Evolutionary conservation across 805 yeast genomes (phyloP), one percentile per base, ranked within the genome.

Genomic region (Ogataea pini): DNA sequence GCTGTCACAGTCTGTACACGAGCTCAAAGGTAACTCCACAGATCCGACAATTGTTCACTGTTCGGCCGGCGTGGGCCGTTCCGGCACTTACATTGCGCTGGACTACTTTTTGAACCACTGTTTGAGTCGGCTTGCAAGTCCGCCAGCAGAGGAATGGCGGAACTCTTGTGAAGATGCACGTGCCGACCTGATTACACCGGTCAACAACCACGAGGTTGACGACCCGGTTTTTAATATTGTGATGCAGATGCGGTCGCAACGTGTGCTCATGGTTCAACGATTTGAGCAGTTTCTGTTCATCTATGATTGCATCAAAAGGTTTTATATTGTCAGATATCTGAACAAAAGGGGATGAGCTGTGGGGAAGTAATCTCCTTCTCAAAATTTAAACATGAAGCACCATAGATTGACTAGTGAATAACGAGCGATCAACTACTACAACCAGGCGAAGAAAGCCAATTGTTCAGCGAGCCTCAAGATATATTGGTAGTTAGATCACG

Each of bases 21-120:
- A 39, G 7, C 36, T 45, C 24, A 31, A 46, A 17, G 12, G 18
- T 4, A n/a, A 18, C 8, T 9, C 13, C 7, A 32, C 32, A 1
- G 64, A 61, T 41, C 68, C 69, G 1, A 48, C 57, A 4, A 55
- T 77, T 25, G 80, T 76, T 6, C 84, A 79, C 59, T 79, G 84
- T 52, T 77, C 82, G 1, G 84, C 84, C 0, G 84, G 84, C 0
- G 80, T 82, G 51, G 84, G 84, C 10, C 68, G 84, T 53, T 76
- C 83, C 0, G 82, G 82, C 7, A 73, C 79, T 10, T 78, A 69
- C 50, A 76, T 78, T 13, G 66, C 79, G 2, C 52, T 76, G 22
- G 81, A 78, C 52, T 71, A 67, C 56, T 72, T 48, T 42, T 61
- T 57, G 14, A 55, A 51, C 28, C 48, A 54, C 34, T 52, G 61